Evolutionary conservation across 1,284 basidiomycete genomes (phyloP), one percentile per base, ranked within the genome.

Genomic region (Tylopilus orsonianus): DNA sequence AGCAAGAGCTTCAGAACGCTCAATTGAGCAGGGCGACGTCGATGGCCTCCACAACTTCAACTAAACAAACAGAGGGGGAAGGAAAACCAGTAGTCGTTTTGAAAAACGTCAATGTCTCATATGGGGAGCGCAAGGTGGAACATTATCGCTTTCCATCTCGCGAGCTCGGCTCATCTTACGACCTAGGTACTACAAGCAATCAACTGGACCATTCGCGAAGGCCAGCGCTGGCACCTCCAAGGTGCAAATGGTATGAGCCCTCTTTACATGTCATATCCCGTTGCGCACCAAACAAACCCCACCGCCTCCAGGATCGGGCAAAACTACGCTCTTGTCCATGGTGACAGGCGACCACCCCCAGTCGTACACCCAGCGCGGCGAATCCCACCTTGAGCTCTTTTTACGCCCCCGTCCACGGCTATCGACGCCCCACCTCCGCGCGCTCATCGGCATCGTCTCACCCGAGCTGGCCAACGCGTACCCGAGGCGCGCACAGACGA

Each of bases 301-400:
- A 46, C 8, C 35, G 34, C 14, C 52, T 10, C 40, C 48, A 92
- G 89, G 93, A 39, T 93, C 91, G 0, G 96, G 96, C 2, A 99
- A 99, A 72, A 96, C 95, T 0, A 98, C 96, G 0, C 81, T 98
- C 1, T 77, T 97, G n/a, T 87, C 95, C 4, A 69, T 98, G 27
- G 73, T 99, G 32, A 91, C 93, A 0, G 96, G 96, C 20, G 93
- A 96, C 60, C 96, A 98, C 67, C 95, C 96, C 0, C 91, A 92
- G 54, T 96, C 94, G 0, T 98, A 87, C 71, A 86, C 85, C 1
- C 87, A 92, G 64, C 68, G 71, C 3, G 71, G 84, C 44, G 74
- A 75, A 8, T 69, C 75, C 19, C 71, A 87, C 14, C 78, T 98
- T 8, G 72, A 75, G 3, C 79, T 94, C 37, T 91, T 95, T 55